A percentile compares a stretch with the other conserved stretches of the same genome.
These are phyloP conservation scores for Leptomonas pyrrhocoris DNA, from an alignment of 208 protist species.

Conservation along the genomic window DNA sequence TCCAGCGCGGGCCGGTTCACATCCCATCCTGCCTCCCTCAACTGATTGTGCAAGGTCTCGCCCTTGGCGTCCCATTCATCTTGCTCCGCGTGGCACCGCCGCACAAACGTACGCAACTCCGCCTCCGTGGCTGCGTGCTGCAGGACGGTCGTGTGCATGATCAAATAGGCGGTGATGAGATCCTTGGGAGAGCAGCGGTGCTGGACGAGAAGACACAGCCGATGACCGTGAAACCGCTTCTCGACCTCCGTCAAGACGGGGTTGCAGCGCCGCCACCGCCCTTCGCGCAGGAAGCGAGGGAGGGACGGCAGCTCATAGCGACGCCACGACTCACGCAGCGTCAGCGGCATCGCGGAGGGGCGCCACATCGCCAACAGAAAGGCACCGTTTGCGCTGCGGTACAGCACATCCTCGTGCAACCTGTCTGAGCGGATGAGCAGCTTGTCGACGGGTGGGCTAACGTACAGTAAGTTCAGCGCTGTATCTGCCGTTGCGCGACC, in stretches of 20 bases:
- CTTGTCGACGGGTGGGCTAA: conserved; percentile 68
- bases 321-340: conserved; percentile 47
- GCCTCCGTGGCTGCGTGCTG: conserved; percentile 43
- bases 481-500: conserved; percentile 16
- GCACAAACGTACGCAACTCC: conserved; percentile 58
- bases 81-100: conserved; percentile 49
- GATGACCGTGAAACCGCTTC: conserved; percentile 34
- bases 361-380: conserved; percentile 79
- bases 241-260: neutral
- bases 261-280: neutral
- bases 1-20: conserved; percentile 64
- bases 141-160: conserved; percentile 73
- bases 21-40: conserved; percentile 60
- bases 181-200: conserved; percentile 55
- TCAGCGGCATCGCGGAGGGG: conserved; percentile 37
- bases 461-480: conserved; percentile 48
- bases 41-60: conserved; percentile 27
- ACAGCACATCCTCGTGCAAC: conserved; percentile 69
- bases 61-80: conserved; percentile 33
- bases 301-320: conserved; percentile 47
- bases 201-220: conserved; percentile 70
- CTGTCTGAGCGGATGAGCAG: conserved; percentile 53
- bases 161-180: conserved; percentile 66
- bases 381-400: conserved; percentile 40
- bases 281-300: conserved; percentile 15